Evolutionary conservation across 129 eudicot genomes (phyloP).

Genomic region (Pittosporum tobira): DNA sequence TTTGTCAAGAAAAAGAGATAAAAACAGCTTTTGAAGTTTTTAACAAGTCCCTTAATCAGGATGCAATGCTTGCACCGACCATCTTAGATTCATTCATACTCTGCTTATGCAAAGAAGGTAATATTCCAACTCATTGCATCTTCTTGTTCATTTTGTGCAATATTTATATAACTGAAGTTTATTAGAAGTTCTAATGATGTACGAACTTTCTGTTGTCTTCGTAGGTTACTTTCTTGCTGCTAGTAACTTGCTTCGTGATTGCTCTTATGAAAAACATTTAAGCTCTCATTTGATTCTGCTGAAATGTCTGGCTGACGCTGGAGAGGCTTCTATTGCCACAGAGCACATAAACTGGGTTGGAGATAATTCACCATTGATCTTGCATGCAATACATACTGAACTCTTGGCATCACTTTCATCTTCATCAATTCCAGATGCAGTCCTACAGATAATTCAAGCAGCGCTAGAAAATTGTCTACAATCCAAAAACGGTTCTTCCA

Average conservation of each 20-base stretch:
- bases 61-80: conserved; percentile 22
- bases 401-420: conserved; percentile 39
- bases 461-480: conserved; percentile 7
- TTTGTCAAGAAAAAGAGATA: conserved; percentile 50
- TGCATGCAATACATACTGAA: conserved; percentile 37
- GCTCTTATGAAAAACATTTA: conserved; percentile 13
- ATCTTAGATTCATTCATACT: conserved; percentile 28
- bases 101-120: conserved; percentile 54
- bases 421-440: conserved; percentile 32
- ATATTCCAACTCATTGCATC: not conserved
- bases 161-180: not conserved
- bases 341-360: conserved; percentile 40
- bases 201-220: conserved; percentile 3
- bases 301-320: conserved; percentile 37
- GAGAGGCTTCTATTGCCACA: conserved; percentile 35
- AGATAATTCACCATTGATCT: conserved; percentile 27
- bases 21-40: conserved; percentile 47
- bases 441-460: conserved; percentile 31
- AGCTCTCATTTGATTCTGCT: conserved; percentile 44
- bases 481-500: not conserved
- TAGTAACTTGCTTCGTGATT: conserved; percentile 36
- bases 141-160: not conserved
- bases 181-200: not conserved
- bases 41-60: conserved; percentile 44
- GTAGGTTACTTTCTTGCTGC: conserved; percentile 55